A percentile compares a stretch with the other conserved stretches of the same genome.
Evolutionary conservation across 140 eudicot species (phyloP).

Genomic region (Stevia rebaudiana): DNA sequence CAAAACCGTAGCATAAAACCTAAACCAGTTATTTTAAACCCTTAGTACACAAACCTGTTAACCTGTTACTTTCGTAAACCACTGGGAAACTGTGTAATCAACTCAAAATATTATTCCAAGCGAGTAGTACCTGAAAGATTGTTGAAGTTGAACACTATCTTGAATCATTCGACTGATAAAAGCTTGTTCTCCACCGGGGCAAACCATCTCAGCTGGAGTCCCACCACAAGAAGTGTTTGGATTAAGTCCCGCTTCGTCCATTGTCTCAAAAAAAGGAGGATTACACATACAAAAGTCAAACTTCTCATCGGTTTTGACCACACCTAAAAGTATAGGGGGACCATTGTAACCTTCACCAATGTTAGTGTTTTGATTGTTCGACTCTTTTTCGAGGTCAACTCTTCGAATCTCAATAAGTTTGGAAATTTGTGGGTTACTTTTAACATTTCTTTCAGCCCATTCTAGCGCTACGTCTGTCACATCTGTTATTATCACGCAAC

Average conservation of each 20-base stretch:
- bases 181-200: slow-evolving; percentile 89
- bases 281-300: slow-evolving; percentile 99
- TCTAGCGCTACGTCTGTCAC: slow-evolving; percentile 83
- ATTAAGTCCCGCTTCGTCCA: slow-evolving; percentile 83
- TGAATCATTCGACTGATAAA: slow-evolving; percentile 70
- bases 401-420: slow-evolving; percentile 69
- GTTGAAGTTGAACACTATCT: slow-evolving; percentile 64
- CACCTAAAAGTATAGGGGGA: slow-evolving; percentile 65
- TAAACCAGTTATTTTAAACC: too few species aligned
- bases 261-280: slow-evolving; percentile 91
- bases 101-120: neutral
- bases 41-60: too few species aligned
- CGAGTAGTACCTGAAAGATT: slow-evolving; percentile 52
- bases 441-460: slow-evolving; percentile 79
- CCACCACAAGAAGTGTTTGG: slow-evolving; percentile 99
- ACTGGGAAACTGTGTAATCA: too few species aligned
- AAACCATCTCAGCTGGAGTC: slow-evolving; percentile 87
- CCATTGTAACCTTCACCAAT: slow-evolving; percentile 37
- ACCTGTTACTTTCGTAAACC: too few species aligned
- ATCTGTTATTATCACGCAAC: slow-evolving; percentile 40
- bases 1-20: too few species aligned
- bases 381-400: slow-evolving; percentile 31
- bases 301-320: slow-evolving; percentile 59
- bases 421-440: slow-evolving; percentile 70
- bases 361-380: slow-evolving; percentile 9